These are phyloP conservation scores for Colletotrichum godetiae DNA, from an alignment of 2,329 filamentous ascomycete species.

Conservation along the genomic window DNA sequence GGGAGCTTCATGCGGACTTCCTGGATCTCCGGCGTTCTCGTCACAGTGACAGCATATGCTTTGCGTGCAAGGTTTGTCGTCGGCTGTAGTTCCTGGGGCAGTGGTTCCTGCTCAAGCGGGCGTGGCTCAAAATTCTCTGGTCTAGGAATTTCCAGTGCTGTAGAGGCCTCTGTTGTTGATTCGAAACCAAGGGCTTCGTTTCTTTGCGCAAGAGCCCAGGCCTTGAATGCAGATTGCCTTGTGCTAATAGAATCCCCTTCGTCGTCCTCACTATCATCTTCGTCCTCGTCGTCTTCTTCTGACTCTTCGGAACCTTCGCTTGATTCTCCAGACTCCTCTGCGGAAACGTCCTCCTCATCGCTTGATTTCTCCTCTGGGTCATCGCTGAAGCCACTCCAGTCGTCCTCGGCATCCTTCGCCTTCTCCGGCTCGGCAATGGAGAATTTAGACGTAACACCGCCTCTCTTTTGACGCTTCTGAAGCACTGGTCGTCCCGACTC, in stretches of 20 bases:
- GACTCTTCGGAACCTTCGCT: constrained; percentile 40
- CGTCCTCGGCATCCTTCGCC: constrained; percentile 41
- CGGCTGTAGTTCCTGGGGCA: constrained; percentile 74
- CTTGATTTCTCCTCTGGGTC: constrained; percentile 24
- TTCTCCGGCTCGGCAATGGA: constrained; percentile 55
- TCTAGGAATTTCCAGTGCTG: constrained; percentile 63
- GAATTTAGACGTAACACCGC: constrained; percentile 68
- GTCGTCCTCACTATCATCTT: constrained; percentile 45
- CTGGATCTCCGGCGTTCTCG: constrained; percentile 79
- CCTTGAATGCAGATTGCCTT: constrained; percentile 81
- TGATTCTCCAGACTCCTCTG: constrained; percentile 41
- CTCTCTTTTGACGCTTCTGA: constrained; percentile 81
- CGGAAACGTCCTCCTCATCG: constrained; percentile 38
- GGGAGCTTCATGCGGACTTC: constrained; percentile 82
- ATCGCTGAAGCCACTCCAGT: constrained; percentile 38
- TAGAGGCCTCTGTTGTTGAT: constrained; percentile 55
- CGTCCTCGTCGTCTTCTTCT: constrained; percentile 44
- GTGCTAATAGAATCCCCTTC: constrained; percentile 45
- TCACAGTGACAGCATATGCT: constrained; percentile 79
- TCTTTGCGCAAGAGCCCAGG: constrained; percentile 88
- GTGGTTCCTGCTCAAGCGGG: constrained; percentile 75
- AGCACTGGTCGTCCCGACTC: constrained; percentile 84
- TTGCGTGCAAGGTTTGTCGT: constrained; percentile 73
- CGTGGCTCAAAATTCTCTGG: constrained; percentile 74
- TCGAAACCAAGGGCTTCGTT: constrained; percentile 82